A percentile compares a stretch with the other conserved stretches of the same genome.
Evolutionary conservation across 2,329 filamentous ascomycete genomes (phyloP).

Genomic region (Exophiala sp.): DNA sequence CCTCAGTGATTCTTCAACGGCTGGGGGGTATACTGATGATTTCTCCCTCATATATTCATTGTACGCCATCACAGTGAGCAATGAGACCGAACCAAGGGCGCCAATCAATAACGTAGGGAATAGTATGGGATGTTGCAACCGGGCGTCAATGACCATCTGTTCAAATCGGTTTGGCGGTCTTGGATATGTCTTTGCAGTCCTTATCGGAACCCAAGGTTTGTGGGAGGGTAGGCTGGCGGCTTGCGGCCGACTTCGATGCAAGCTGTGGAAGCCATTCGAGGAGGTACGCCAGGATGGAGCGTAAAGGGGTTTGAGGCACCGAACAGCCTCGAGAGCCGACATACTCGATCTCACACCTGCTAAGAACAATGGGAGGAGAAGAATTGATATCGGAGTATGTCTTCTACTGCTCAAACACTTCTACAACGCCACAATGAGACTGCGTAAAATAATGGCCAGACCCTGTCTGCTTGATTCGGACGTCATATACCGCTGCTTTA

Average conservation of each 20-base stretch:
- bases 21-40: constrained; percentile 40
- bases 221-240: not conserved
- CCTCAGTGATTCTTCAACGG: constrained; percentile 58
- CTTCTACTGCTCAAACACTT: too few species aligned
- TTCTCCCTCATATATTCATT: constrained; percentile 40
- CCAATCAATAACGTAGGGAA: constrained; percentile 40
- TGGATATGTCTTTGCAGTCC: constrained; percentile 17
- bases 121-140: constrained; percentile 35
- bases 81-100: constrained; percentile 32
- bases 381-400: too few species aligned
- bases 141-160: constrained; percentile 24
- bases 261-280: constrained; percentile 2
- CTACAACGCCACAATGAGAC: not conserved
- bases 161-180: constrained; percentile 17
- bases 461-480: not conserved
- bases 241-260: constrained; percentile 1
- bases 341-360: constrained; percentile 11
- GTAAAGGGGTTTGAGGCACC: not conserved
- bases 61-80: constrained; percentile 40
- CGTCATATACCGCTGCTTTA: not conserved
- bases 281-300: constrained; percentile 19
- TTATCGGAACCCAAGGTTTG: constrained; percentile 6
- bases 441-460: not conserved
- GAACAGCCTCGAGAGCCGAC: not conserved
- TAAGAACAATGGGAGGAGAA: too few species aligned